Conservation (phyloP, 73 alveolate genomes). For the Paramecium tetraurelia region DNA sequence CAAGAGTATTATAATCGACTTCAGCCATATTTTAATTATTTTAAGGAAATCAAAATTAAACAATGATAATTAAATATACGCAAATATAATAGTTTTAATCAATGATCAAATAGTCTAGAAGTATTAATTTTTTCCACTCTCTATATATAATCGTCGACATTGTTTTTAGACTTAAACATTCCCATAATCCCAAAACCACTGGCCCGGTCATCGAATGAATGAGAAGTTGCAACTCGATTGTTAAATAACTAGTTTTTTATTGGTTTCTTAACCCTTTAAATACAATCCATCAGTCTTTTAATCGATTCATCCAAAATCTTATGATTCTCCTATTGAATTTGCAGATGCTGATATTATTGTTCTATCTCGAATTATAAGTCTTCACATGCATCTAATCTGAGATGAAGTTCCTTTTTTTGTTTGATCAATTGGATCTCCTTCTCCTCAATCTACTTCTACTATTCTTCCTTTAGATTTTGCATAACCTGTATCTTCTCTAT, state of each 20-base stretch:
- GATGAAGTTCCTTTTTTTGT: background rate
- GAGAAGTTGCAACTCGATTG: constrained; percentile 8
- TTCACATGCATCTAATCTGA: background rate
- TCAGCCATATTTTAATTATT: constrained; percentile 20
- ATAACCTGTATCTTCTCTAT: background rate
- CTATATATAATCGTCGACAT: background rate
- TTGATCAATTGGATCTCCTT: background rate
- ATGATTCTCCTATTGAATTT: background rate
- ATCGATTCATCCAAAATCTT: background rate
- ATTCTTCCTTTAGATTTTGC: background rate
- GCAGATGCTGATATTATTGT: background rate
- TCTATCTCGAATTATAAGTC: background rate
- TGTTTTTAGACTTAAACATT: background rate
- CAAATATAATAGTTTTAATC: background rate
- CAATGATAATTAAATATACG: background rate
- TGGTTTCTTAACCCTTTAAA: background rate
- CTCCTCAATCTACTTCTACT: background rate
- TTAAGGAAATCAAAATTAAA: background rate
- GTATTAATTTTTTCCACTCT: constrained; percentile 7
- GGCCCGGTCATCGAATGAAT: background rate
- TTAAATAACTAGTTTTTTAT: background rate
- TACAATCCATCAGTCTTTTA: background rate
- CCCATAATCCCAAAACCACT: background rate
- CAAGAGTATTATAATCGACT: constrained; percentile 12
- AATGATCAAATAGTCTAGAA: constrained; percentile 21